A percentile compares a stretch with the other conserved stretches of the same genome.
Evolutionary conservation across 2,329 filamentous ascomycete species (phyloP).

Genomic region (Pseudocercospora fuligena): DNA sequence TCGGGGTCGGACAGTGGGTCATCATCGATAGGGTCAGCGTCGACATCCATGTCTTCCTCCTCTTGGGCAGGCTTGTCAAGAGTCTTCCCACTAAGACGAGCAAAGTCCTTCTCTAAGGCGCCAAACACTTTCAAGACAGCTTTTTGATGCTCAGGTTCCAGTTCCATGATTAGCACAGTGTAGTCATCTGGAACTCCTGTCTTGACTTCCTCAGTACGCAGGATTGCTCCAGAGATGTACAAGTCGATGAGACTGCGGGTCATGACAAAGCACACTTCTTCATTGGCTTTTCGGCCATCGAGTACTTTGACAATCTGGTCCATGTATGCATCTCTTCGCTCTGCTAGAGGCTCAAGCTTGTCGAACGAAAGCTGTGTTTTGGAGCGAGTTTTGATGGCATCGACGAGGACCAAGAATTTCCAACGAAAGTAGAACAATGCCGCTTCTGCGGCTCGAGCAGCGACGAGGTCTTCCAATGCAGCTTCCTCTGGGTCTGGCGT

Average conservation of each 20-base stretch:
- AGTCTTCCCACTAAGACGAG: conserved; percentile 60
- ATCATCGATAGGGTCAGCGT: conserved; percentile 38
- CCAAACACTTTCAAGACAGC: conserved; percentile 79
- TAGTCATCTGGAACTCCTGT: conserved; percentile 50
- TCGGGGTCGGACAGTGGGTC: conserved; percentile 42
- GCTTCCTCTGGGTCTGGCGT: conserved; percentile 68
- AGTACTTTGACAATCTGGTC: conserved; percentile 57
- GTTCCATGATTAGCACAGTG: conserved; percentile 63
- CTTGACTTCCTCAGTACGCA: conserved; percentile 50
- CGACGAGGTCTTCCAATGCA: conserved; percentile 77
- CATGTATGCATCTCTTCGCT: conserved; percentile 58
- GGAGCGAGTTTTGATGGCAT: conserved; percentile 54
- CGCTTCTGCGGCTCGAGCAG: conserved; percentile 74
- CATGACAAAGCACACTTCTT: conserved; percentile 77
- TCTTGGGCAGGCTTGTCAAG: conserved; percentile 43
- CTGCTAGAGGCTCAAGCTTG: conserved; percentile 62
- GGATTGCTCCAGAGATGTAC: conserved; percentile 76
- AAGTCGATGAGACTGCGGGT: conserved; percentile 81
- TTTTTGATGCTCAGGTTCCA: conserved; percentile 63
- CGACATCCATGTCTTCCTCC: conserved; percentile 59
- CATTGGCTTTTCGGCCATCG: conserved; percentile 51
- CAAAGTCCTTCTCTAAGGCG: conserved; percentile 74
- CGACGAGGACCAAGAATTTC: conserved; percentile 54
- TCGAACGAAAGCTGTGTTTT: conserved; percentile 61
- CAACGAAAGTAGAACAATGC: conserved; percentile 94